Conservation (phyloP, 441 rosid genomes). For the Pelargonium australe region DNA sequence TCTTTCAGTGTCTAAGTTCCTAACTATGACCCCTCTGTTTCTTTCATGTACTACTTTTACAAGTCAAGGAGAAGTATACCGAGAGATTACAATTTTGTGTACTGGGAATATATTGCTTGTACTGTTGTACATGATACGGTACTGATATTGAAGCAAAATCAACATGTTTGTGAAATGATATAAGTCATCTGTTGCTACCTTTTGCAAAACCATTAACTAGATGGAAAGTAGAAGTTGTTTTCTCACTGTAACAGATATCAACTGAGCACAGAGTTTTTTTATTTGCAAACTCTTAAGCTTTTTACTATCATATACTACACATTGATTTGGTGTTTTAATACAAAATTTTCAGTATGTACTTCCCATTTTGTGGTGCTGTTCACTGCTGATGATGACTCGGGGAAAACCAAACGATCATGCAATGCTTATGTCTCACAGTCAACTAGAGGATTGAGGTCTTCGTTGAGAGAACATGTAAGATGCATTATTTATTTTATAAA, state of each 20-base stretch:
- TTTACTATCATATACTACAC: not conserved
- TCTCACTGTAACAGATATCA: not conserved
- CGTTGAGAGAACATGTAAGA: constrained; percentile 81
- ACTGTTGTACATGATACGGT: not conserved
- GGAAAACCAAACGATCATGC: constrained; percentile 42
- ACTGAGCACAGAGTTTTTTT: not conserved
- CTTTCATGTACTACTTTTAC: not conserved
- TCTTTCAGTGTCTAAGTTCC: not conserved
- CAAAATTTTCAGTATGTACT: constrained; percentile 52
- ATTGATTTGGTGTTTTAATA: constrained; percentile 25
- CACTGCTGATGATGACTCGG: constrained; percentile 40
- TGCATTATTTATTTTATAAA: constrained; percentile 1
- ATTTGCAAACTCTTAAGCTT: not conserved
- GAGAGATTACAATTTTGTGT: not conserved
- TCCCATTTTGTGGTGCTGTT: constrained; percentile 89
- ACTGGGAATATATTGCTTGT: not conserved
- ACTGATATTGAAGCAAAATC: not conserved
- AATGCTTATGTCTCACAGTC: constrained; percentile 80
- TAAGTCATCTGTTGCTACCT: not conserved
- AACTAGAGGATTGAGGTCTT: constrained; percentile 77
- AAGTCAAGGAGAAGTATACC: constrained; percentile 1
- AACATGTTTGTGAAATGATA: not conserved
- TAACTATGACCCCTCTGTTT: not conserved
- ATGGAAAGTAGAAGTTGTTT: not conserved
- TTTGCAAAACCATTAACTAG: not conserved